These are phyloP conservation scores for Eucalyptus pumila DNA, from an alignment of 345 rosid species.

Conservation along the genomic window DNA sequence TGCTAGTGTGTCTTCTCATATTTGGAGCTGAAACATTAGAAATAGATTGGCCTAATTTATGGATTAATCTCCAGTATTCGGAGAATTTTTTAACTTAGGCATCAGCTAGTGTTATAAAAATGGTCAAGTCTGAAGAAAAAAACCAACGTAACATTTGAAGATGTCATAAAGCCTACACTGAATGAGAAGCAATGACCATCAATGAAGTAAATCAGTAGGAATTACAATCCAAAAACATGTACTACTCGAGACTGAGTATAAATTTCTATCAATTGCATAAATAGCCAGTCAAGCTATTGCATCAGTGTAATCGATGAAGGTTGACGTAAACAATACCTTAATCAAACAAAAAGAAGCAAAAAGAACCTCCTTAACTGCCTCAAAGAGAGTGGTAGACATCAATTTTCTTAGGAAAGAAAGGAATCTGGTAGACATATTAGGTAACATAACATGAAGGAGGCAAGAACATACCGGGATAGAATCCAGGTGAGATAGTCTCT, in stretches of 20 bases:
- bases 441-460: background rate
- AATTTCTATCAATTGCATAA: background rate
- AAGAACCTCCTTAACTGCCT: background rate
- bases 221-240: background rate
- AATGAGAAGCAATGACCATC: background rate
- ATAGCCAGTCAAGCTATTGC: background rate
- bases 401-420: background rate
- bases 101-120: background rate
- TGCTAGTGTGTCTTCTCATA: background rate
- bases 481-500: slow-evolving; percentile 77
- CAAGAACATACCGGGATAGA: slow-evolving; percentile 62
- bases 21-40: background rate
- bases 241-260: background rate
- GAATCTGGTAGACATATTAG: background rate
- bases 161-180: background rate
- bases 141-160: background rate
- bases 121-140: background rate
- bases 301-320: background rate
- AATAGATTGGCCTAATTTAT: background rate
- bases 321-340: background rate
- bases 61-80: background rate
- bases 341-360: background rate
- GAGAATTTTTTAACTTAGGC: background rate
- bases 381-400: background rate
- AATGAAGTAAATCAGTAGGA: background rate